These are phyloP conservation scores for Gloeopeniophorella convolvens DNA, from an alignment of 768 basidiomycete species.

Conservation along the genomic window DNA sequence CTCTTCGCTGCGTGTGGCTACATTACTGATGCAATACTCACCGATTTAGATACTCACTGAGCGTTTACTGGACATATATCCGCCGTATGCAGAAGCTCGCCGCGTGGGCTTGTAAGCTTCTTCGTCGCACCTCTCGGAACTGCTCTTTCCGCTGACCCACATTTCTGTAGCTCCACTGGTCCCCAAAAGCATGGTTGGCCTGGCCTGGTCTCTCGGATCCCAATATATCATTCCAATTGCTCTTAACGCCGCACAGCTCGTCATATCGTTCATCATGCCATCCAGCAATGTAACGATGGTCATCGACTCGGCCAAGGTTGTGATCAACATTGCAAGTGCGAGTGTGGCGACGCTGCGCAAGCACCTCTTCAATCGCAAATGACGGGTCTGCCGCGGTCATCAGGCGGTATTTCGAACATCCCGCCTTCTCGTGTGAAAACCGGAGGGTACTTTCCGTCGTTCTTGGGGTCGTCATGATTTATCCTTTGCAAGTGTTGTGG, in stretches of 20 bases:
- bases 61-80: slow-evolving; percentile 1
- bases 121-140: too few relatives aligned
- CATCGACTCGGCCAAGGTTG: slow-evolving; percentile 6
- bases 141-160: not conserved
- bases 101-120: not conserved
- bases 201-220: not conserved
- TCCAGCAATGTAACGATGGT: not conserved
- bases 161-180: not conserved
- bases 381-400: too few relatives aligned
- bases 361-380: not conserved
- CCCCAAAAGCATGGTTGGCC: not conserved
- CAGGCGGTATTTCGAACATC: too few relatives aligned
- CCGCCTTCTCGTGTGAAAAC: too few relatives aligned
- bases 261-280: not conserved
- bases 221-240: slow-evolving; percentile 2
- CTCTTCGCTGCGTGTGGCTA: too few relatives aligned
- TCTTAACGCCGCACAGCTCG: slow-evolving; percentile 1
- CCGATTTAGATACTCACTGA: slow-evolving; percentile 2
- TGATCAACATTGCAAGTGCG: slow-evolving; percentile 6
- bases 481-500: too few relatives aligned
- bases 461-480: too few relatives aligned
- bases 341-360: not conserved
- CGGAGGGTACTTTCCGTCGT: too few relatives aligned
- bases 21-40: not conserved
- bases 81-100: not conserved